Conservation (phyloP, 306 rosid genomes). For the Mucuna pruriens region DNA sequence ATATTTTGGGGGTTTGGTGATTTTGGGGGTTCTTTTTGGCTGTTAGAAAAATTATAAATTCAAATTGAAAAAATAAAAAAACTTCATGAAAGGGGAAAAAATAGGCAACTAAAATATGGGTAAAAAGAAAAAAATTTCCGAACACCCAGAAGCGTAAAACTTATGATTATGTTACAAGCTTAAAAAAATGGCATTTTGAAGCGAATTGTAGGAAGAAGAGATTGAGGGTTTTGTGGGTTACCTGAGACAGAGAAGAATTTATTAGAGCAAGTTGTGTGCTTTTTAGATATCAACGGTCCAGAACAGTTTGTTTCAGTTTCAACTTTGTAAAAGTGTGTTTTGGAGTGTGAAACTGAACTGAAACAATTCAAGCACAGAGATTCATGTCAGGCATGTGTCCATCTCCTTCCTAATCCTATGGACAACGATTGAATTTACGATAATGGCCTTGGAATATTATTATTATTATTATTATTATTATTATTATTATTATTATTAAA, state of each 20-base stretch:
- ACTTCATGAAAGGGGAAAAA: not conserved
- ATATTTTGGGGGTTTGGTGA: not conserved
- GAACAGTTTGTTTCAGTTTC: not conserved
- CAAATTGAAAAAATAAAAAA: not conserved
- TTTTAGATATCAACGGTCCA: not conserved
- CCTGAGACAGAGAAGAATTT: not conserved
- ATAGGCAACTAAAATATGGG: not conserved
- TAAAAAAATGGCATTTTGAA: not conserved
- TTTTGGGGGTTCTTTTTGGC: not conserved
- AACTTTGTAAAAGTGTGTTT: not conserved
- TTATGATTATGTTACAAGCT: not conserved
- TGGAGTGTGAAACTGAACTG: not conserved
- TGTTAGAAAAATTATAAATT: not conserved
- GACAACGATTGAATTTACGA: not conserved
- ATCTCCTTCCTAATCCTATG: no score
- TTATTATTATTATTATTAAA: no score
- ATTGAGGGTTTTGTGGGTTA: not conserved
- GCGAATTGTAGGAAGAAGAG: not conserved
- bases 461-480: no score
- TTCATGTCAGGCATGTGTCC: no score
- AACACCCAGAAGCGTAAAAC: conserved; percentile 16
- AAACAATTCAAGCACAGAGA: not conserved
- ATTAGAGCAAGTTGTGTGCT: not conserved
- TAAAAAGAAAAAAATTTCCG: not conserved
- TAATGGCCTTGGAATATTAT: not conserved